Conservation (phyloP, 2,329 filamentous ascomycete genomes). For the Helicocarpus griseus region DNA sequence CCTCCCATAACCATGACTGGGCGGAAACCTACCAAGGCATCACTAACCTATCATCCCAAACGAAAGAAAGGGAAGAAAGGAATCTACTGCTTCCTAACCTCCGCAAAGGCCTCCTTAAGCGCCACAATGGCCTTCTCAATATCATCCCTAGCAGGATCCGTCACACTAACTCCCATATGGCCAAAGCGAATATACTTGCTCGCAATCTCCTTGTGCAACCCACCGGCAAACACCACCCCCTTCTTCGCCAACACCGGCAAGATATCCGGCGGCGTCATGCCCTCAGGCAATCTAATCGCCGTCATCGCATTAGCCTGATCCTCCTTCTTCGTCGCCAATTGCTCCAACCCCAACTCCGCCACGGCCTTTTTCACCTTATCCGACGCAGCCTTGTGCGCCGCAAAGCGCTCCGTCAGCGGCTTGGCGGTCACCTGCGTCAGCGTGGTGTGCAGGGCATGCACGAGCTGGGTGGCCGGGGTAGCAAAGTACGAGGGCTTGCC, state of each 20-base stretch:
- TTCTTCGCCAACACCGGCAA: slow-evolving; percentile 76
- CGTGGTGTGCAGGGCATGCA: slow-evolving; percentile 85
- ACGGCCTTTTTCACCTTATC: slow-evolving; percentile 80
- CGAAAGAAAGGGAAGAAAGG: too few relatives aligned
- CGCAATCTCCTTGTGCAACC: slow-evolving; percentile 91
- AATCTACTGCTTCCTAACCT: slow-evolving; percentile 54
- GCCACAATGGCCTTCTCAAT: slow-evolving; percentile 76
- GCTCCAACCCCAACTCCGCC: slow-evolving; percentile 69
- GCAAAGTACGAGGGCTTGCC: slow-evolving; percentile 98
- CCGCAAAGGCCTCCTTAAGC: slow-evolving; percentile 62
- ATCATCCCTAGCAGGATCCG: slow-evolving; percentile 67
- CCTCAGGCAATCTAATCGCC: slow-evolving; percentile 87
- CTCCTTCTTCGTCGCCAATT: slow-evolving; percentile 74
- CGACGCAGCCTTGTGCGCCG: slow-evolving; percentile 66
- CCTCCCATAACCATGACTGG: neutral
- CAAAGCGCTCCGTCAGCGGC: slow-evolving; percentile 74
- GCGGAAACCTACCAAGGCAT: neutral
- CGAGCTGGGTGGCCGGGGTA: slow-evolving; percentile 85
- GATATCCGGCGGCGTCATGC: slow-evolving; percentile 67
- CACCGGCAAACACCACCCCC: slow-evolving; percentile 88
- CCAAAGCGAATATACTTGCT: slow-evolving; percentile 90
- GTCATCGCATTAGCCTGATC: slow-evolving; percentile 98
- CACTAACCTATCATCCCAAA: too few relatives aligned
- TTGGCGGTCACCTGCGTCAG: slow-evolving; percentile 75
- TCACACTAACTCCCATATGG: slow-evolving; percentile 93